Conservation (phyloP, 108 stramenopile species). For the Cyclotella atomus region DNA sequence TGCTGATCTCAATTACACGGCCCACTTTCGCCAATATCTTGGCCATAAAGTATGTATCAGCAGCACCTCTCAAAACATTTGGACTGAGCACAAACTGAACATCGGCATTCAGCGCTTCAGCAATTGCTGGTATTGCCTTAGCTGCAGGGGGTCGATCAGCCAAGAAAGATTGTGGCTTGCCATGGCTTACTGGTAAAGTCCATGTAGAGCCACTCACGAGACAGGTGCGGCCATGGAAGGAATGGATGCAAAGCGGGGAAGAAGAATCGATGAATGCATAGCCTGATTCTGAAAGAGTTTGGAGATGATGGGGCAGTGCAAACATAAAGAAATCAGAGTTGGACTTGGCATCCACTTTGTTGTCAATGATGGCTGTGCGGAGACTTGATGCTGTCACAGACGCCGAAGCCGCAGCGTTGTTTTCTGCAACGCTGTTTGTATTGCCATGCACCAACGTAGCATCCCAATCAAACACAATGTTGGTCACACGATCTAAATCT, state of each 20-base stretch:
- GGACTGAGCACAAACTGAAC: constrained; percentile 66
- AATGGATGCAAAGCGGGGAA: constrained; percentile 37
- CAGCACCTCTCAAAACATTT: constrained; percentile 86
- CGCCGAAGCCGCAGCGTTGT: background rate
- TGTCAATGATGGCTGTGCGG: background rate
- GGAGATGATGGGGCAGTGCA: constrained; percentile 79
- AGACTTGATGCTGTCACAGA: constrained; percentile 42
- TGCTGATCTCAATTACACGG: constrained; percentile 81
- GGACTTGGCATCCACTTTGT: constrained; percentile 26
- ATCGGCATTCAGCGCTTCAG: constrained; percentile 57
- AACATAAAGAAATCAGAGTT: constrained; percentile 54
- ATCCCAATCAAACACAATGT: constrained; percentile 72
- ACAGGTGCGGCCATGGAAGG: constrained; percentile 51
- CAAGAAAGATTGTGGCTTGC: constrained; percentile 60
- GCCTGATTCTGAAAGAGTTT: constrained; percentile 40
- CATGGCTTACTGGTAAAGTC: constrained; percentile 38
- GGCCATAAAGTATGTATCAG: constrained; percentile 95
- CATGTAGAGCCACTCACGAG: constrained; percentile 36
- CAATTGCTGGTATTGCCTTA: constrained; percentile 50
- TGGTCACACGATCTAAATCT: constrained; percentile 30
- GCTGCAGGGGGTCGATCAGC: constrained; percentile 69
- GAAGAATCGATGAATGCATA: background rate
- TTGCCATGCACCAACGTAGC: constrained; percentile 26
- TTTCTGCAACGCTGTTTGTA: background rate
- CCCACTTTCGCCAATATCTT: constrained; percentile 93